Conservation (phyloP, 345 rosid genomes). For the Euphorbia peplus region DNA sequence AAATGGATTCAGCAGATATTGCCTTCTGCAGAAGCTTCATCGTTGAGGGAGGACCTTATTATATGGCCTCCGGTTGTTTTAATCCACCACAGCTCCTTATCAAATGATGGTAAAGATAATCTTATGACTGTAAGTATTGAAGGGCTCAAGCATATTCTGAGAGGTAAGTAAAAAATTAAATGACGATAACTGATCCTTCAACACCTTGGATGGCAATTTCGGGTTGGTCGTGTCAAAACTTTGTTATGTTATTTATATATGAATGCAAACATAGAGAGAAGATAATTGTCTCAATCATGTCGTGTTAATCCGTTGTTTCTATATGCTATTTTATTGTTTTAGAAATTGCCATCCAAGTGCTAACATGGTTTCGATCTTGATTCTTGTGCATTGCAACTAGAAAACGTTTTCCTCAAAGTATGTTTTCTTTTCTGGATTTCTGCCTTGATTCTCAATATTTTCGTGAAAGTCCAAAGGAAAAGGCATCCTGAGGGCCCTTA, state of each 20-base stretch:
- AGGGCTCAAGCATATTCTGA: conserved; percentile 32
- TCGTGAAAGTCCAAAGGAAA: neutral
- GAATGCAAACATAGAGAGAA: too few species aligned
- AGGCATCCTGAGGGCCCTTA: too few species aligned
- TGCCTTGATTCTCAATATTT: neutral
- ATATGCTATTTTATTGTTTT: too few species aligned
- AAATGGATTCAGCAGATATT: conserved; percentile 29
- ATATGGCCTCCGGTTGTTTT: conserved; percentile 55
- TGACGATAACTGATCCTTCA: neutral
- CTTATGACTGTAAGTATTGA: conserved; percentile 31
- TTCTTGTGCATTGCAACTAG: conserved; percentile 2
- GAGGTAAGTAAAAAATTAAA: conserved; percentile 30
- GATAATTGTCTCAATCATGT: too few species aligned
- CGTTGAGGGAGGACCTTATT: conserved; percentile 48
- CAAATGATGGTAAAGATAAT: conserved; percentile 26
- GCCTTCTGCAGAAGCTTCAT: conserved; percentile 33
- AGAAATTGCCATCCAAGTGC: neutral
- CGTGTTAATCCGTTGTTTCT: too few species aligned
- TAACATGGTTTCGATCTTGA: neutral
- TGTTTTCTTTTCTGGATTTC: neutral
- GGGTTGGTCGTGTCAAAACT: too few species aligned
- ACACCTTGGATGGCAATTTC: too few species aligned
- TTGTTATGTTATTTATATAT: too few species aligned
- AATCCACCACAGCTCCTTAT: conserved; percentile 43
- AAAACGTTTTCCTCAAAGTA: conserved; percentile 3